These are phyloP conservation scores for Cryptococcus jaspeensis DNA, from an alignment of 1,284 basidiomycete species.

Conservation along the genomic window DNA sequence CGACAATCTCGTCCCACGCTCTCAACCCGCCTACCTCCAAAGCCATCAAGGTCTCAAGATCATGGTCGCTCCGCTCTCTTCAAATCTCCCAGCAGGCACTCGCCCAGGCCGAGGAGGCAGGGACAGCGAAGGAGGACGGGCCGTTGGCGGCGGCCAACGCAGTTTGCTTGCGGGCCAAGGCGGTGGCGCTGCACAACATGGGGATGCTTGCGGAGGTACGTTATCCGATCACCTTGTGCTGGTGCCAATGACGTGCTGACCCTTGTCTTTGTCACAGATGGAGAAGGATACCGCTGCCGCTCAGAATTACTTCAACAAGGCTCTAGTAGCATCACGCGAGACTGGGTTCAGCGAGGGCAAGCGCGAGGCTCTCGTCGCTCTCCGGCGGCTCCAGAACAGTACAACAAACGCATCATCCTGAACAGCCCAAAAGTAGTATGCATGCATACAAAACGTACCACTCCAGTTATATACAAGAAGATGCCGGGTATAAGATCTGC, in stretches of 20 bases:
- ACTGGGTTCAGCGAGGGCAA: conserved; percentile 42
- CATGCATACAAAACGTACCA: not conserved
- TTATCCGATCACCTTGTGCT: not conserved
- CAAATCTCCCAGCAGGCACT: conserved; percentile 41
- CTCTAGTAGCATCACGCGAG: conserved; percentile 32
- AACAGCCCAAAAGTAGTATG: not conserved
- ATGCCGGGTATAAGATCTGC: not conserved
- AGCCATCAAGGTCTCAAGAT: conserved; percentile 39
- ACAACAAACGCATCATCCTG: not conserved
- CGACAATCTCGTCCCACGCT: conserved; percentile 46
- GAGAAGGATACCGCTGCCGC: conserved; percentile 34
- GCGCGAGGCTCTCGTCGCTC: conserved; percentile 41
- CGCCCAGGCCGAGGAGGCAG: conserved; percentile 14
- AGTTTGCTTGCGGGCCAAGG: conserved; percentile 38
- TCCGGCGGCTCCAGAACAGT: conserved; percentile 18
- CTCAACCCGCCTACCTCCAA: conserved; percentile 37
- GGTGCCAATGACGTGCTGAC: not conserved
- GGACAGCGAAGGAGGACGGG: conserved; percentile 14
- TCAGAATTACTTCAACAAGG: conserved; percentile 30
- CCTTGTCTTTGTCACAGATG: conserved; percentile 25
- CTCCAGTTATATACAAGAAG: not conserved
- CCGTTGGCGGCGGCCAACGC: conserved; percentile 23
- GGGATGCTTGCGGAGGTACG: conserved; percentile 50
- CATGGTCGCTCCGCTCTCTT: conserved; percentile 46
- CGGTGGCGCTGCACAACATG: conserved; percentile 45